Percentiles rank a stretch among this genome's conserved stretches.
Evolutionary conservation across 2,329 filamentous ascomycete genomes (phyloP).

Genomic region (Zymoseptoria brevis): DNA sequence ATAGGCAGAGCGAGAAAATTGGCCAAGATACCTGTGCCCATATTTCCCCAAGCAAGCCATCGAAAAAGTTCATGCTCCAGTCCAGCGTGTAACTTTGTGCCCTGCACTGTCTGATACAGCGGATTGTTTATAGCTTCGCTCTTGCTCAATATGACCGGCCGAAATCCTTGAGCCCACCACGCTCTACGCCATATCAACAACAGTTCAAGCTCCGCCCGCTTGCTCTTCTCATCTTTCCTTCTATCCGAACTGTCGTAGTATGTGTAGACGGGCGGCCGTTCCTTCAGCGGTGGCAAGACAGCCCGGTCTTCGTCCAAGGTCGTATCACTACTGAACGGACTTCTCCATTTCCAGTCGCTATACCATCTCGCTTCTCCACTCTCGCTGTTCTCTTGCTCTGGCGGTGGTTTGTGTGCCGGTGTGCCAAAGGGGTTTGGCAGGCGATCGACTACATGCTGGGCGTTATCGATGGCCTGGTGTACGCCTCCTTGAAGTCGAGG

Average conservation of each 20-base stretch:
- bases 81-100: slow-evolving; percentile 49
- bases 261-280: slow-evolving; percentile 73
- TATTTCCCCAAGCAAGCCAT: slow-evolving; percentile 89
- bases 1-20: slow-evolving; percentile 80
- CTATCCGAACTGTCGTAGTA: slow-evolving; percentile 69
- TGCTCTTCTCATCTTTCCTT: slow-evolving; percentile 52
- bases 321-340: slow-evolving; percentile 76
- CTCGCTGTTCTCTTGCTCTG: slow-evolving; percentile 68
- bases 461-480: slow-evolving; percentile 30
- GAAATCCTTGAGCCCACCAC: slow-evolving; percentile 93
- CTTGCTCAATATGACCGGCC: slow-evolving; percentile 69
- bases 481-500: slow-evolving; percentile 33
- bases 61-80: slow-evolving; percentile 66
- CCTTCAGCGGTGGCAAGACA: slow-evolving; percentile 67
- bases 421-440: slow-evolving; percentile 53
- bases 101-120: slow-evolving; percentile 63
- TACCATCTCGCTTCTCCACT: slow-evolving; percentile 77
- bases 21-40: slow-evolving; percentile 74
- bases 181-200: slow-evolving; percentile 82
- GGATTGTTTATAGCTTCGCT: slow-evolving; percentile 79
- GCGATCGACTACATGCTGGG: slow-evolving; percentile 33
- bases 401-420: slow-evolving; percentile 62
- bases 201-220: slow-evolving; percentile 67
- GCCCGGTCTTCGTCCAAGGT: slow-evolving; percentile 74
- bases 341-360: slow-evolving; percentile 81